Evolutionary conservation across 2,329 filamentous ascomycete species (phyloP).

Genomic region (Fusarium aywerte): DNA sequence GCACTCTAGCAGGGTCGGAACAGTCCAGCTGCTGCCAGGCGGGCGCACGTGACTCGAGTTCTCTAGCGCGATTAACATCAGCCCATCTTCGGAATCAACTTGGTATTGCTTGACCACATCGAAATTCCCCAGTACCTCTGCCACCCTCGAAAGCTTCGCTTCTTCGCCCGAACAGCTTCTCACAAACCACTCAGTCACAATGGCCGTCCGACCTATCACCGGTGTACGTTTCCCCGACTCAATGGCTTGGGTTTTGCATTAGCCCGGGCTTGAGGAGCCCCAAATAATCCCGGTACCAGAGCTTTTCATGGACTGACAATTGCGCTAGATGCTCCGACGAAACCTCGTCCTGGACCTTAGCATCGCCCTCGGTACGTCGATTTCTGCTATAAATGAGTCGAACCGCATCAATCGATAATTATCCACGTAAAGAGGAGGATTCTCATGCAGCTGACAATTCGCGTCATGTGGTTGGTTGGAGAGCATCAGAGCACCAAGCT

Average conservation of each 20-base stretch:
- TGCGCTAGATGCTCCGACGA: slow-evolving; percentile 67
- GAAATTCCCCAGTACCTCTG: slow-evolving; percentile 36
- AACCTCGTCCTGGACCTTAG: slow-evolving; percentile 66
- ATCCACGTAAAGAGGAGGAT: slow-evolving; percentile 20
- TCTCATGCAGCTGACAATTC: slow-evolving; percentile 40
- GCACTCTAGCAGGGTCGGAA: not conserved
- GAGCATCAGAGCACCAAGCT: slow-evolving; percentile 45
- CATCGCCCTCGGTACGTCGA: slow-evolving; percentile 65
- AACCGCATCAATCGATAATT: slow-evolving; percentile 9
- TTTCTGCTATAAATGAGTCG: slow-evolving; percentile 1
- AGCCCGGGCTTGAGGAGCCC: slow-evolving; percentile 34
- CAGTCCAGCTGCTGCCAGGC: slow-evolving; percentile 30
- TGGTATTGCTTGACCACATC: slow-evolving; percentile 43
- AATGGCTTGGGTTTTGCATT: slow-evolving; percentile 47
- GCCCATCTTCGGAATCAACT: slow-evolving; percentile 48
- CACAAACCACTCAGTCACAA: slow-evolving; percentile 52
- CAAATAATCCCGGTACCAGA: slow-evolving; percentile 17
- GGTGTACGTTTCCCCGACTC: slow-evolving; percentile 61
- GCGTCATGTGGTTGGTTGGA: slow-evolving; percentile 41
- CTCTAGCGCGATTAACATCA: slow-evolving; percentile 53
- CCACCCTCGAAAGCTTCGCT: slow-evolving; percentile 37
- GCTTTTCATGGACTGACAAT: slow-evolving; percentile 51
- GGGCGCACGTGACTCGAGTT: slow-evolving; percentile 36
- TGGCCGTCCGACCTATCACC: slow-evolving; percentile 68
- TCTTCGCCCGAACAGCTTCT: slow-evolving; percentile 37